A percentile compares a stretch with the other conserved stretches of the same genome.
These are phyloP conservation scores for Dactylellina cionopaga DNA, from an alignment of 2,329 filamentous ascomycete genomes.

Conservation along the genomic window DNA sequence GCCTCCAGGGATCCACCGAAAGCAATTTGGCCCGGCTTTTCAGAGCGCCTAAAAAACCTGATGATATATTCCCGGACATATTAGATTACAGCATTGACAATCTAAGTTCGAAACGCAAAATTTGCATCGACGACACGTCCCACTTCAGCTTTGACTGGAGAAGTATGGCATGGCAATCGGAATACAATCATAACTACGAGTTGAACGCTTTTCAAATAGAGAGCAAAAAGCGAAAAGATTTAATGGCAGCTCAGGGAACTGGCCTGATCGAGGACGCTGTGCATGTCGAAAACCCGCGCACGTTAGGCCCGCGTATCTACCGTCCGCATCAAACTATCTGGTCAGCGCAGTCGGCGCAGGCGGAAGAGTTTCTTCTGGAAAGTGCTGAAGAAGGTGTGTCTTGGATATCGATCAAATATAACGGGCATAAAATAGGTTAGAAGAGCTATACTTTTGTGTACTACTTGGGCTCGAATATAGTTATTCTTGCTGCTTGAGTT, in stretches of 20 bases:
- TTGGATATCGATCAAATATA: constrained; percentile 1
- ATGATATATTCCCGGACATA: neutral
- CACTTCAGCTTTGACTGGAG: neutral
- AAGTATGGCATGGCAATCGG: neutral
- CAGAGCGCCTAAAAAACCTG: too few species aligned
- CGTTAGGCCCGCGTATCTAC: neutral
- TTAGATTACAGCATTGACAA: neutral
- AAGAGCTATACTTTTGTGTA: too few species aligned
- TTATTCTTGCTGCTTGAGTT: neutral
- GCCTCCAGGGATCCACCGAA: neutral
- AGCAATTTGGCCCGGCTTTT: neutral
- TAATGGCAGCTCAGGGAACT: too few species aligned
- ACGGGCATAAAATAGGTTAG: neutral
- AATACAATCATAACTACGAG: too few species aligned
- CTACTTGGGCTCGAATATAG: too few species aligned
- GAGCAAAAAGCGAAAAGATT: too few species aligned
- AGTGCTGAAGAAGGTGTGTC: constrained; percentile 5
- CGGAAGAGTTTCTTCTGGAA: neutral
- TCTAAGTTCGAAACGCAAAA: neutral
- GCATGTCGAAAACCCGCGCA: too few species aligned
- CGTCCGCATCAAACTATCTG: constrained; percentile 4
- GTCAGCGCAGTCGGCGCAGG: neutral
- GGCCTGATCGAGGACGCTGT: too few species aligned
- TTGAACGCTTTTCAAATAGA: too few species aligned
- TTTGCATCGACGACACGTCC: neutral